These are phyloP conservation scores for Colletotrichum shisoi DNA, from an alignment of 2,329 filamentous ascomycete species.

Conservation along the genomic window DNA sequence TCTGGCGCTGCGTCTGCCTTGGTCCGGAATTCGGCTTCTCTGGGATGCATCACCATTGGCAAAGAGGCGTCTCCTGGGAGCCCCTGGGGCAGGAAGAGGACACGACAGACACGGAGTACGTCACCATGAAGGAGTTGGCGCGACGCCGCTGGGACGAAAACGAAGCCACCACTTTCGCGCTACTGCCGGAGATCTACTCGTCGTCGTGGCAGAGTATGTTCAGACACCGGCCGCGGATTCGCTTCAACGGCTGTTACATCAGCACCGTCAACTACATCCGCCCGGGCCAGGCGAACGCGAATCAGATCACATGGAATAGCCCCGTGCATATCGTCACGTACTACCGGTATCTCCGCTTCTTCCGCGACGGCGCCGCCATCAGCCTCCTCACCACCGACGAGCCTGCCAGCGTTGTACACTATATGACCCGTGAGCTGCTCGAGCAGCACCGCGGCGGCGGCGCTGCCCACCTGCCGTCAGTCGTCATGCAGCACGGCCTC, in stretches of 20 bases:
- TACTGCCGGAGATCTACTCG: conserved; percentile 57
- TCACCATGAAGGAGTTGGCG: conserved; percentile 51
- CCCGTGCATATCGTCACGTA: conserved; percentile 97
- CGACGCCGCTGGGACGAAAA: conserved; percentile 47
- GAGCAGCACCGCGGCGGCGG: conserved; percentile 51
- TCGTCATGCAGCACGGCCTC: conserved; percentile 73
- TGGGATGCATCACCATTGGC: conserved; percentile 83
- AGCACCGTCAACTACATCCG: conserved; percentile 95
- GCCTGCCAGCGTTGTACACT: conserved; percentile 85
- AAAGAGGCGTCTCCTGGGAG: conserved; percentile 66
- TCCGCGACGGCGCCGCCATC: conserved; percentile 85
- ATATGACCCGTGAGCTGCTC: conserved; percentile 77
- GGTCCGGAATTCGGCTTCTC: conserved; percentile 78
- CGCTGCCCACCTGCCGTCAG: conserved; percentile 51
- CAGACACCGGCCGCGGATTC: conserved; percentile 80
- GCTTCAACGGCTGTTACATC: conserved; percentile 97
- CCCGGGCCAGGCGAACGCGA: conserved; percentile 75
- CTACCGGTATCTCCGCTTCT: conserved; percentile 95
- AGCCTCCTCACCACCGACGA: conserved; percentile 82
- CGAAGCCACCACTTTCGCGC: conserved; percentile 50
- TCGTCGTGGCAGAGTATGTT: conserved; percentile 75
- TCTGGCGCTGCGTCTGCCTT: conserved; percentile 82
- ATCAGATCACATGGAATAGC: conserved; percentile 76
- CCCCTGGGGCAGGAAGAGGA: conserved; percentile 53
- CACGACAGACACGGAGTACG: conserved; percentile 45